Base-by-base conservation (phyloP, 306 rosid genomes). In the Cyamopsis tetragonoloba region DNA sequence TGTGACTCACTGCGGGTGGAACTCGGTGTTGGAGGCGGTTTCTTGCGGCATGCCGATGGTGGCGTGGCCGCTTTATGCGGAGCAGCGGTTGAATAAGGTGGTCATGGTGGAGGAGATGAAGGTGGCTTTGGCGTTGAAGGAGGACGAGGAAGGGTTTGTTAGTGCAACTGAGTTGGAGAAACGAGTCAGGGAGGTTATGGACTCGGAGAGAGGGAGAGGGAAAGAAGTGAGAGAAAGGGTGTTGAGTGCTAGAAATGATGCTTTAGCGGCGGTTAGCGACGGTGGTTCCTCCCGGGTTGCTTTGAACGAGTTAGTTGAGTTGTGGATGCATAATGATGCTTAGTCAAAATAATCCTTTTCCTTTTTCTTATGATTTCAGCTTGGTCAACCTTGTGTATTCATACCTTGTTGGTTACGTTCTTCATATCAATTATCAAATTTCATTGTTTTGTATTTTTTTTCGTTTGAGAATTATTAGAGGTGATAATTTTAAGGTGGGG, bases 41-140 rank as follows among this genome's bases (percentile, higher is more conserved):
- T 20, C 19, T 2, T 37, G 38, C 2, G 83, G 79, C 0, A 68
- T 79, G 3, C 83, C 76, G 7, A 73, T 79, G 83, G 37, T 73
- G 41, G 69, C 69, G 1, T 79, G 83, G 83, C 83, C 79, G n/a
- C 6, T 79, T 19, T 79, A 68, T 7, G 79, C 77, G 1, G 77
- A 79, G 35, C 79, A 79, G 35, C 73, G 50, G 73, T 0, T 79
- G 53, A 79, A 68, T 20, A 68, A 69, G 42, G 58, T 73, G 30
- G 30, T 77, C 4, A 8, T 84, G 81, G 90, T 84, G 56, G 72
- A 80, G 55, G 87, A 83, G 15, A 26, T 86, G 22, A 79, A 58
- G 69, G 59, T 79, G 47, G 83, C 83, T 23, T 10, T 81, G 75
- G 27, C 70, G 4, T 8, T 80, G 77, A 66, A 38, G 0, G 80